Conservation (phyloP, 331 rosid genomes). For the Arachis monticola region DNA sequence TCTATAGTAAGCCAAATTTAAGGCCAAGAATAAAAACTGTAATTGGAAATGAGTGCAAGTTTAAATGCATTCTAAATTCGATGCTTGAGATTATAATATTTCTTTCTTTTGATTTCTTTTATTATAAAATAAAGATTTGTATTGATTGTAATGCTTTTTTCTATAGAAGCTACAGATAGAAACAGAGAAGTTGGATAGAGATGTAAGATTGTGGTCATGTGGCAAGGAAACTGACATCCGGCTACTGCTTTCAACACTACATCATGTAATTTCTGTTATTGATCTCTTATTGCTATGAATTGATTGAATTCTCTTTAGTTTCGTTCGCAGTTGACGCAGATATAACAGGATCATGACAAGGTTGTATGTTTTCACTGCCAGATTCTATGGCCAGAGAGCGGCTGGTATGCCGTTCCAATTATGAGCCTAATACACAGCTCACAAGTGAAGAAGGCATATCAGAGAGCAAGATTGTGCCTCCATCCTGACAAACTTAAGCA, state of each 20-base stretch:
- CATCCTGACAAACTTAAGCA: conserved; percentile 96
- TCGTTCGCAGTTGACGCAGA: conserved; percentile 10
- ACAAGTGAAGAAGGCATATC: conserved; percentile 88
- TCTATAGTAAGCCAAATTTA: background rate
- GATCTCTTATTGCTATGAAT: background rate
- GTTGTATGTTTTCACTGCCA: conserved; percentile 39
- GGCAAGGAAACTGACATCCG: conserved; percentile 86
- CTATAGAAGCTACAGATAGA: conserved; percentile 52
- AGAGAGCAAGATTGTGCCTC: conserved; percentile 91
- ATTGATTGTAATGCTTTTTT: conserved; percentile 19
- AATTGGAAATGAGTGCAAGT: conserved; percentile 2
- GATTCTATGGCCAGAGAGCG: conserved; percentile 83
- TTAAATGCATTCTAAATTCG: background rate
- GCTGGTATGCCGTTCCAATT: conserved; percentile 72
- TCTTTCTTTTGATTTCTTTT: conserved; percentile 15
- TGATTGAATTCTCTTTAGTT: conserved; percentile 5
- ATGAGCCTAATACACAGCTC: conserved; percentile 71
- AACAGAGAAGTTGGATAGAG: conserved; percentile 65
- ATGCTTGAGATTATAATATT: background rate
- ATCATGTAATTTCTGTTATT: conserved; percentile 55
- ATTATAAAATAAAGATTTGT: conserved; percentile 16
- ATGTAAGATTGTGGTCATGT: conserved; percentile 75
- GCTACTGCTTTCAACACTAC: conserved; percentile 77
- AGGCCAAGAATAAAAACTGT: background rate
- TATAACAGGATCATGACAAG: conserved; percentile 30